Base-by-base conservation (phyloP, 2,329 filamentous ascomycete genomes). In the Allantophomopsis lycopodina region DNA sequence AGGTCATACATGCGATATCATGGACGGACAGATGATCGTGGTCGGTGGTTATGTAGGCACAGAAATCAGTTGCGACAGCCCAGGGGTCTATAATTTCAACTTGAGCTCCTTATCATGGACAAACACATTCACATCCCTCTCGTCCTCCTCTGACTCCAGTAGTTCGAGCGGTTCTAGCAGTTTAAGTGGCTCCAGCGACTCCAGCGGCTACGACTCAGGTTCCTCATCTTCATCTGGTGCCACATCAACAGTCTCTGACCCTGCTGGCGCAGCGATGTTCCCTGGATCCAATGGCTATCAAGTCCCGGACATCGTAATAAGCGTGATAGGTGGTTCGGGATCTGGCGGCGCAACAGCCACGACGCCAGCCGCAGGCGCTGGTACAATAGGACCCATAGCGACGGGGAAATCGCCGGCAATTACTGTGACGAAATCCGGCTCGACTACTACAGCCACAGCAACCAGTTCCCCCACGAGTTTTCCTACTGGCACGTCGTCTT, bases 71-170 rank as follows among this genome's bases (percentile, higher is more conserved):
- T 85, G 81, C 54, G 81, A 86, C 48, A 70, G 61, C 13, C 76
- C 77, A 0, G 79, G 79, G 1, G 67, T 86, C 44, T 85, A 84
- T 52, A 73, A 83, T 35, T 86, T 85, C 58, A 79, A 87, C 55
- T 69, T 79, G 23, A 76, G 73, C 10, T 69, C 64, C 7, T 63
- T 85, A 2, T 53, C 68, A 45, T 85, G 80, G 80, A 64, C 65
- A 16, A 68, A 67, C 40, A 64, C 66, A 15, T 87, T 83, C 60
- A 71, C 62, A 4, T 69, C 79, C 0, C 62, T 74, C 1, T 65
- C 64, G 21, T 64, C 67, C 42, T 59, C 65, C 1, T 54, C 64
- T 16, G 64, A 71, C 40, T 49, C 60, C 4, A 11, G 43, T 43
- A 39, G 69, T 62, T 57, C 73, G 63, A 59, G 65, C 30, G 57